Evolutionary conservation across 2,329 filamentous ascomycete species (phyloP).

Genomic region (Alternaria gaisen): DNA sequence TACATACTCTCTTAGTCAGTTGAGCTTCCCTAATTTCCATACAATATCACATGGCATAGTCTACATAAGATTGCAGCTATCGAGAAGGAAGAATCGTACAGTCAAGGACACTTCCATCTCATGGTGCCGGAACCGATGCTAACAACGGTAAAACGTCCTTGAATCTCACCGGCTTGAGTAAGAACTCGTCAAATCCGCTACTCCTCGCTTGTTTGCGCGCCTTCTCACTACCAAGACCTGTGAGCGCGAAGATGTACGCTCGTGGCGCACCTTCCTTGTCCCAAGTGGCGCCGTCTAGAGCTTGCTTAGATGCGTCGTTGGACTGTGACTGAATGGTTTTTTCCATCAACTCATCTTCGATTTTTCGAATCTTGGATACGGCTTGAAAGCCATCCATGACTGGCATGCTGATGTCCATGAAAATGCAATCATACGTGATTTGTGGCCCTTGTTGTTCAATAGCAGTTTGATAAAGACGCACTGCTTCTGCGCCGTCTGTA

Average conservation of each 20-base stretch:
- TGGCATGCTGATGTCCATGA: conserved; percentile 48
- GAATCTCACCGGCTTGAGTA: conserved; percentile 37
- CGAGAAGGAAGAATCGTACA: neutral
- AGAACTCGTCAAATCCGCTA: conserved; percentile 32
- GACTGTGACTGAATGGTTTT: neutral
- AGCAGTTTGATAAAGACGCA: conserved; percentile 28
- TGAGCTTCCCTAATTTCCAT: neutral
- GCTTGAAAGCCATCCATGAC: conserved; percentile 44
- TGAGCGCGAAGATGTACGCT: conserved; percentile 29
- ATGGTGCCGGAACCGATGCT: neutral
- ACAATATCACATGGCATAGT: neutral
- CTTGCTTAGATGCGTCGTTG: neutral
- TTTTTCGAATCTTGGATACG: conserved; percentile 32
- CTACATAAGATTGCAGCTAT: neutral
- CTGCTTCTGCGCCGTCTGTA: conserved; percentile 38
- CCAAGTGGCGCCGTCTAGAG: neutral
- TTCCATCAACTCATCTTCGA: conserved; percentile 22
- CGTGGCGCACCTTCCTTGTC: neutral
- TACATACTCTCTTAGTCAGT: neutral
- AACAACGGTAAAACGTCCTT: conserved; percentile 24
- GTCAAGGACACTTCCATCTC: neutral
- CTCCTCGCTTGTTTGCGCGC: conserved; percentile 25
- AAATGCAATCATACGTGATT: conserved; percentile 29
- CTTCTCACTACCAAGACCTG: conserved; percentile 32
- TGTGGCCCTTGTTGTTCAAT: neutral